Evolutionary conservation across 1,139 yeast genomes (phyloP), one percentile per base, ranked within the genome.

Genomic region (Hyphopichia fennica): DNA sequence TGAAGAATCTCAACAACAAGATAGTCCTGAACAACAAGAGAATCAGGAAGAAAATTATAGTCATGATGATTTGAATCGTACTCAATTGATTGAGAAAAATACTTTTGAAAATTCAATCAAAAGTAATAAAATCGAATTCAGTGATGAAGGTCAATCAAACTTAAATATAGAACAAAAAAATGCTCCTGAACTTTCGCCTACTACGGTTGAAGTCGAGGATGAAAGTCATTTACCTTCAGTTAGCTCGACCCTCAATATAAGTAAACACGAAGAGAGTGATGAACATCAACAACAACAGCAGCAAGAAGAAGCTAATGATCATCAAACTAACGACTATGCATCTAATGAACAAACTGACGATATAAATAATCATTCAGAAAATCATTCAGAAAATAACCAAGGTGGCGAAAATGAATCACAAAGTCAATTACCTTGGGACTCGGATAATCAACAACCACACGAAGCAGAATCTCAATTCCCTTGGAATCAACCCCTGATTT

Each of bases 101-200:
- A 35, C 39, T 18, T 49, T 49, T 32, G 53, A 49, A 33, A 43
- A 46, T 14, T 35, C 49, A 10, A 49, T 49, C 30, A 47, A 44
- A 23, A 43, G 44, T 18, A 46, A 48, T 34, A 49, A 49, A 34
- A 39, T 47, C 34, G 42, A 35, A 16, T 40, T 41, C 15, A 28
- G 33, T 17, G 40, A 35, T 18, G 34, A 34, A 33, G 38, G 27
- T 17, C 15, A 25, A 23, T 19, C 40, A 14, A 28, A 18, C 8
- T 18, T 19, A 11, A 15, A 5, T 14, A 34, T 22, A 28, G 44
- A 32, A 16, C 28, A 35, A 14, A 35, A 18, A 28, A 28, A 1
- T 28, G 25, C 22, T 14, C 36, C 40, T 6, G 40, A 25, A 22
- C 15, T 38, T 14, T 38, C 40, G 4, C 40, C 40, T 13, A 32